Percentiles rank a stretch among this genome's conserved stretches.
Evolutionary conservation across 768 basidiomycete genomes (phyloP).

Genomic region (Lyophyllum atratum): DNA sequence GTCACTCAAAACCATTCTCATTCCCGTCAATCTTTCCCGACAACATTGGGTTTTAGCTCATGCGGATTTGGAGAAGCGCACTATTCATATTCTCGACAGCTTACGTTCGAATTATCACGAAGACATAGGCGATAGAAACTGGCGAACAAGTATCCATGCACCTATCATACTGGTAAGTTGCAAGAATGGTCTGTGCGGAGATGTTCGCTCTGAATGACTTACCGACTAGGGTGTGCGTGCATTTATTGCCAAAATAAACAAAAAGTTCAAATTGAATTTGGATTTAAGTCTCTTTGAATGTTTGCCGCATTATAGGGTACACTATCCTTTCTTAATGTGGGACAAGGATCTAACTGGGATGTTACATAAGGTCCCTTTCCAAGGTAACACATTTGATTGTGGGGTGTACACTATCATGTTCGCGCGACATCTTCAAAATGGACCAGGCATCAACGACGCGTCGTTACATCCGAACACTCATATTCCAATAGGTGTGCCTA

Average conservation of each 20-base stretch:
- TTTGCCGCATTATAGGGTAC: background rate
- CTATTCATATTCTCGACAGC: background rate
- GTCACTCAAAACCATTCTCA: background rate
- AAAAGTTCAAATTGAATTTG: background rate
- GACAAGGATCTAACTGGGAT: background rate
- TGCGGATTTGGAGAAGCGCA: background rate
- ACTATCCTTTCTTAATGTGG: background rate
- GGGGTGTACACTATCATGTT: background rate
- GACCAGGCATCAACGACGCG: background rate
- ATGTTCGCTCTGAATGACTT: no score
- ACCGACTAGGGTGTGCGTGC: no score
- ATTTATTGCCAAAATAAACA: background rate
- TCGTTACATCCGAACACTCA: no score
- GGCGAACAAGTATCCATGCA: background rate
- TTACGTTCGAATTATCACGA: background rate
- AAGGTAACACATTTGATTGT: background rate
- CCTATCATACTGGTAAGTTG: background rate
- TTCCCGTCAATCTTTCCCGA: background rate
- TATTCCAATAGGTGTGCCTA: no score
- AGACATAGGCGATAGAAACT: background rate
- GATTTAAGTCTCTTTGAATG: background rate
- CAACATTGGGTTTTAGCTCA: background rate
- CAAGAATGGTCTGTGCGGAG: no score
- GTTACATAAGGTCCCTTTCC: background rate
- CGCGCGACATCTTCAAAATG: background rate